phyloP scores from a whole-genome alignment of 441 rosid species.

The Dalechampia spathulata region DNA sequence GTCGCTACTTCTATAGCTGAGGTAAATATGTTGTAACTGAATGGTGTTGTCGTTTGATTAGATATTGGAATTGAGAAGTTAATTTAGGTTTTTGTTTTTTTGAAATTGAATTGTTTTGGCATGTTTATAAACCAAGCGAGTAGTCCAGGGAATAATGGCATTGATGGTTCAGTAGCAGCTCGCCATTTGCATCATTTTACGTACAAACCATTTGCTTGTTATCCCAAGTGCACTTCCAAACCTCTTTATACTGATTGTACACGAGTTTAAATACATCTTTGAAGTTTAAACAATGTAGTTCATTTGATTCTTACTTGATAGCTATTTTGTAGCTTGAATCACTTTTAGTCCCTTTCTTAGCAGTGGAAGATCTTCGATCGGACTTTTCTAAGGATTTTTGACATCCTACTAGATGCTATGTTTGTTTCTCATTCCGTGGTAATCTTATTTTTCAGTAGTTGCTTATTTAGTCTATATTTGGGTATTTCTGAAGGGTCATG shows the following conservation, averaged over 20 bases:
- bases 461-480: not conserved
- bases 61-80: not conserved
- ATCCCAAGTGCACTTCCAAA: constrained; percentile 76
- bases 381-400: constrained; percentile 62
- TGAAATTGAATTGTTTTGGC: constrained; percentile 15
- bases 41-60: not conserved
- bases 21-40: constrained; percentile 27
- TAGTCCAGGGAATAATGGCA: constrained; percentile 97
- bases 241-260: constrained; percentile 73
- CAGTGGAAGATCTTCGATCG: constrained; percentile 55
- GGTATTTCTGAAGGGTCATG: too few species aligned
- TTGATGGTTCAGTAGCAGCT: constrained; percentile 94
- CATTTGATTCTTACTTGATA: not conserved
- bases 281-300: not conserved
- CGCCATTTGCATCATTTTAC: constrained; percentile 89
- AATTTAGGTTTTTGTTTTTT: not conserved
- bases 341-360: constrained; percentile 63
- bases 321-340: constrained; percentile 62
- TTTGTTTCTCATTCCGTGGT: constrained; percentile 96
- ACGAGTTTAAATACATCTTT: constrained; percentile 42
- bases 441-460: constrained; percentile 13
- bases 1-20: constrained; percentile 78
- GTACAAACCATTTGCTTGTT: constrained; percentile 60
- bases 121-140: constrained; percentile 73
- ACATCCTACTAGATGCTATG: constrained; percentile 74